phyloP scores from a whole-genome alignment of 1,139 yeast genomes.

The Maudiozyma humilis region DNA sequence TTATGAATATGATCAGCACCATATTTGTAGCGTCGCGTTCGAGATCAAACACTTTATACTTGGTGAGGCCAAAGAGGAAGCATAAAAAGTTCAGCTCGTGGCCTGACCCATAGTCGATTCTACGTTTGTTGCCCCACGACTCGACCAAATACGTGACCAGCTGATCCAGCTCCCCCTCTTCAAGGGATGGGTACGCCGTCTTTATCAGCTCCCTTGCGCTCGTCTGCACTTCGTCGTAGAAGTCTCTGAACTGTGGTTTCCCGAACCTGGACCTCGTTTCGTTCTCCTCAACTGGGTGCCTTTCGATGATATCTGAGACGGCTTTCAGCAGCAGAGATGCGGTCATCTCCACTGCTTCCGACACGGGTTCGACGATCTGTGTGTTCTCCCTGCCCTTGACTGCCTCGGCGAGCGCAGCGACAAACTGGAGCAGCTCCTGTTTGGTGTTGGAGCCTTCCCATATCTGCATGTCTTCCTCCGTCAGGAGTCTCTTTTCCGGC shows the following conservation, averaged over 20 bases:
- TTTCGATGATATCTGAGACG: constrained; percentile 40
- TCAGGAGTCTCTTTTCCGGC: constrained; percentile 51
- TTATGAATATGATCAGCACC: constrained; percentile 55
- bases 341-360: constrained; percentile 33
- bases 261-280: constrained; percentile 73
- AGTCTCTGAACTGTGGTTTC: constrained; percentile 76
- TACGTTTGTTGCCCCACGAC: constrained; percentile 74
- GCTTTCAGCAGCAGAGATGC: constrained; percentile 36
- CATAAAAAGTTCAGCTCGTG: constrained; percentile 85
- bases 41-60: constrained; percentile 35
- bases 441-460: constrained; percentile 56
- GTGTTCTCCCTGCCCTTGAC: constrained; percentile 57
- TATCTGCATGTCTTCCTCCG: constrained; percentile 50
- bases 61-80: constrained; percentile 50
- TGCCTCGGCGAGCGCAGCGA: constrained; percentile 51
- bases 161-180: constrained; percentile 33
- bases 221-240: constrained; percentile 57
- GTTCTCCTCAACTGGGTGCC: constrained; percentile 65
- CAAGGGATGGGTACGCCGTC: constrained; percentile 16
- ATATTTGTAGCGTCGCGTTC: constrained; percentile 43
- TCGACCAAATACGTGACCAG: constrained; percentile 49
- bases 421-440: constrained; percentile 44
- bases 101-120: constrained; percentile 96
- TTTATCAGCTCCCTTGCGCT: constrained; percentile 30
- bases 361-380: constrained; percentile 35